phyloP scores from a whole-genome alignment of 129 eudicot genomes.

The Escallonia herrerae region DNA sequence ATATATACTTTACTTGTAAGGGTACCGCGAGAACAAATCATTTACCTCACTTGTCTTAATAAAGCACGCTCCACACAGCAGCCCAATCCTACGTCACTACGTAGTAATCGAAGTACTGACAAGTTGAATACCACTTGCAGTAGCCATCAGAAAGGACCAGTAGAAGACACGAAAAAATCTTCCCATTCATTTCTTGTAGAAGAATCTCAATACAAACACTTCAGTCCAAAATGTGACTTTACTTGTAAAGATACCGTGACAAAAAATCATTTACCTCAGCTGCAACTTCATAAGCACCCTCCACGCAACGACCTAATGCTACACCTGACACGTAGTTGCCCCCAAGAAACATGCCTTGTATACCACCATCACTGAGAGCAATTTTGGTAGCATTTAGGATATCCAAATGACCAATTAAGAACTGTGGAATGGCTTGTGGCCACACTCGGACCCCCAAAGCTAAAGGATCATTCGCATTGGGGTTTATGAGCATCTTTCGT shows the following conservation, averaged over 20 bases:
- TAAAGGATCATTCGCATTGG: slow-evolving; percentile 56
- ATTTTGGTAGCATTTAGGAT: slow-evolving; percentile 52
- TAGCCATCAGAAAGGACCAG: no score
- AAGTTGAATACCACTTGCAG: no score
- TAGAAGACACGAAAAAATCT: background rate
- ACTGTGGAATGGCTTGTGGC: slow-evolving; percentile 95
- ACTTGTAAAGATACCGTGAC: slow-evolving; percentile 40
- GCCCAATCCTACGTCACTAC: no score
- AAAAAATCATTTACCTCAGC: slow-evolving; percentile 55
- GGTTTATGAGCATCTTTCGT: slow-evolving; percentile 76
- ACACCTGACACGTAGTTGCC: slow-evolving; percentile 91
- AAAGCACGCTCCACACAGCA: no score
- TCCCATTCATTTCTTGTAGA: background rate
- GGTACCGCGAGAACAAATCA: no score
- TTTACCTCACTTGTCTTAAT: no score
- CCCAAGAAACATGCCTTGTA: slow-evolving; percentile 71
- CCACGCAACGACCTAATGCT: slow-evolving; percentile 92
- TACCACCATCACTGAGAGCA: slow-evolving; percentile 51
- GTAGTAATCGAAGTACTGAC: no score
- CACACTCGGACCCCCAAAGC: slow-evolving; percentile 74
- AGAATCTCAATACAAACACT: background rate
- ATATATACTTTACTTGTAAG: no score
- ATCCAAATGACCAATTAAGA: slow-evolving; percentile 73
- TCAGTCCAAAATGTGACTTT: background rate
- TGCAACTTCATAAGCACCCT: slow-evolving; percentile 80